Conservation (phyloP, 805 yeast genomes). For the Clavispora phyllophila region DNA sequence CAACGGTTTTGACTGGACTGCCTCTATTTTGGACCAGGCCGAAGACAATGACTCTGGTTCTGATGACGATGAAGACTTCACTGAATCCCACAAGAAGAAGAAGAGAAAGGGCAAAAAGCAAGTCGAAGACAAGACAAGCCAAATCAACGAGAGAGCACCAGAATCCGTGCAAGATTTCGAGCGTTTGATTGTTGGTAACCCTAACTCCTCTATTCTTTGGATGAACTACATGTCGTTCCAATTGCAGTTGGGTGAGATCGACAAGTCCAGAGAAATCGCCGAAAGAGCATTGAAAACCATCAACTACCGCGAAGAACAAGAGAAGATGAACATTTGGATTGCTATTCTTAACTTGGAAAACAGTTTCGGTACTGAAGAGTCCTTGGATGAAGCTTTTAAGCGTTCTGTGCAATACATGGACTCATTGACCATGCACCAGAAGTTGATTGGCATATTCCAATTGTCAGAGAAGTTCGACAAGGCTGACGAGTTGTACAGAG, state of each 20-base stretch:
- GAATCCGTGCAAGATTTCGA: slow-evolving; percentile 91
- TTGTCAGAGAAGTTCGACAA: slow-evolving; percentile 65
- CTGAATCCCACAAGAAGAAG: slow-evolving; percentile 40
- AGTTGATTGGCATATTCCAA: slow-evolving; percentile 68
- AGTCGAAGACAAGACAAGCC: slow-evolving; percentile 79
- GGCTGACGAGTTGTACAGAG: slow-evolving; percentile 65
- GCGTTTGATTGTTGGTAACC: slow-evolving; percentile 84
- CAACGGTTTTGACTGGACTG: slow-evolving; percentile 94
- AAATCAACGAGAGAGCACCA: slow-evolving; percentile 78
- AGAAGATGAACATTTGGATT: slow-evolving; percentile 92
- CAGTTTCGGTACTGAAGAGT: slow-evolving; percentile 82
- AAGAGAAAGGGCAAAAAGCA: slow-evolving; percentile 46
- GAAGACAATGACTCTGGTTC: slow-evolving; percentile 50
- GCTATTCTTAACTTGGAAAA: slow-evolving; percentile 92
- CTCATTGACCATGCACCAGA: slow-evolving; percentile 72
- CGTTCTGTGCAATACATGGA: slow-evolving; percentile 92
- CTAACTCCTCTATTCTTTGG: slow-evolving; percentile 92
- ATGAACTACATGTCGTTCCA: slow-evolving; percentile 99
- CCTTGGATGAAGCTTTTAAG: slow-evolving; percentile 74
- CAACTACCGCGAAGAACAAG: slow-evolving; percentile 85
- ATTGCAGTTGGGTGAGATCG: slow-evolving; percentile 87
- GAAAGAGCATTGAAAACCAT: slow-evolving; percentile 90
- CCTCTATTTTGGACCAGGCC: slow-evolving; percentile 78
- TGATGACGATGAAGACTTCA: slow-evolving; percentile 55
- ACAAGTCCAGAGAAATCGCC: slow-evolving; percentile 90